Evolutionary conservation across 345 rosid genomes (phyloP).

Genomic region (Rhizophora mangle): DNA sequence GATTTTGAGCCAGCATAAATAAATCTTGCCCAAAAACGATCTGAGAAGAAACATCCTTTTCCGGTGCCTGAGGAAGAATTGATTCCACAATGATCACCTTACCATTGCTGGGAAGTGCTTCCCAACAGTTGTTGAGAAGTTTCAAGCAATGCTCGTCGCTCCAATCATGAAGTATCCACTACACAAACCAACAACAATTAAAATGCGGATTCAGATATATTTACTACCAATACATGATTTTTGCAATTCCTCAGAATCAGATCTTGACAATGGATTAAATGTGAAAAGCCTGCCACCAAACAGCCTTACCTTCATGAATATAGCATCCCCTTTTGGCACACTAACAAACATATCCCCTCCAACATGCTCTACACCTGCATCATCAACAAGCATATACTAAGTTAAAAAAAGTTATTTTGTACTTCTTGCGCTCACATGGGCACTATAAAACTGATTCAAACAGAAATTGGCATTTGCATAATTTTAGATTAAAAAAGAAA

Average conservation of each 20-base stretch:
- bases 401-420: too few relatives aligned
- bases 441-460: too few relatives aligned
- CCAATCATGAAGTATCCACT: conserved; percentile 49
- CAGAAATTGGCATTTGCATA: too few relatives aligned
- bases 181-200: neutral
- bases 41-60: conserved; percentile 28
- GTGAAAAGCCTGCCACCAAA: too few relatives aligned
- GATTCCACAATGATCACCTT: conserved; percentile 44
- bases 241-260: too few relatives aligned
- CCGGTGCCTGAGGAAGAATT: conserved; percentile 31
- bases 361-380: conserved; percentile 29
- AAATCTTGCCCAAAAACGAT: conserved; percentile 41
- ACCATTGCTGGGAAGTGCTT: conserved; percentile 37
- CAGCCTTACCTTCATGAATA: conserved; percentile 29
- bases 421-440: too few relatives aligned
- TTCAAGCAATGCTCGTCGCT: conserved; percentile 43
- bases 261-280: too few relatives aligned
- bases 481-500: too few relatives aligned
- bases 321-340: conserved; percentile 33
- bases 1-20: conserved; percentile 40
- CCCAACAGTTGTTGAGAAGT: conserved; percentile 46
- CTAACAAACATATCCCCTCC: conserved; percentile 35
- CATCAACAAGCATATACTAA: neutral
- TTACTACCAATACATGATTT: too few relatives aligned
- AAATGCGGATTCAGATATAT: too few relatives aligned